These are phyloP conservation scores for Podaxis sp. DNA, from an alignment of 768 basidiomycete species.

Conservation along the genomic window DNA sequence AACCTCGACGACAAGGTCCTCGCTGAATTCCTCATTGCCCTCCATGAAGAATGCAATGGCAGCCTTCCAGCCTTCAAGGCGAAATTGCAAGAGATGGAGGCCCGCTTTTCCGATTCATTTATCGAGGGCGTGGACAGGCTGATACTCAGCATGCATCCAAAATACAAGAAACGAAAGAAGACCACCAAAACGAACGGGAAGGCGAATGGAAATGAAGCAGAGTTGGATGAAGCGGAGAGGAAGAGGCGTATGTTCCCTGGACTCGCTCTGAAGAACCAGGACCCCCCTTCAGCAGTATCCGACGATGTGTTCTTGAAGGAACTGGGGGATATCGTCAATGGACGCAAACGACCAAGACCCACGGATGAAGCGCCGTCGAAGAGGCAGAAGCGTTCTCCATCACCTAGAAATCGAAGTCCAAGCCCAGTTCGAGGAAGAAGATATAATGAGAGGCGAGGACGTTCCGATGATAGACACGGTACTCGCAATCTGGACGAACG, in stretches of 20 bases:
- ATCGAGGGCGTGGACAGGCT: slow-evolving; percentile 92
- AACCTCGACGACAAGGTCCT: slow-evolving; percentile 86
- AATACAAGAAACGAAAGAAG: slow-evolving; percentile 73
- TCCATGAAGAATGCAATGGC: slow-evolving; percentile 78
- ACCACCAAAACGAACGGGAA: slow-evolving; percentile 31
- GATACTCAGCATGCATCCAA: slow-evolving; percentile 92
- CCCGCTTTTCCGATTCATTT: slow-evolving; percentile 86
- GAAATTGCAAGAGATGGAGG: slow-evolving; percentile 71
- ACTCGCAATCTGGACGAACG: slow-evolving; percentile 62
- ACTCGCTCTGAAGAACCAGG: slow-evolving; percentile 75
- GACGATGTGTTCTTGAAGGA: slow-evolving; percentile 87
- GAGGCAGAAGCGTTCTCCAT: slow-evolving; percentile 54
- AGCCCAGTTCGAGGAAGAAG: slow-evolving; percentile 60
- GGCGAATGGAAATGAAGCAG: slow-evolving; percentile 26
- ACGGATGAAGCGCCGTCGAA: slow-evolving; percentile 46
- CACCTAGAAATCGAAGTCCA: slow-evolving; percentile 45
- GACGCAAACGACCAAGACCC: slow-evolving; percentile 42
- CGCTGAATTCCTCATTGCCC: slow-evolving; percentile 90
- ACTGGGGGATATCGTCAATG: slow-evolving; percentile 85
- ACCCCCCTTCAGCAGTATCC: slow-evolving; percentile 50
- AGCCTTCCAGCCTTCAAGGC: slow-evolving; percentile 76
- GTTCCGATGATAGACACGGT: slow-evolving; percentile 28
- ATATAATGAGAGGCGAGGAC: slow-evolving; percentile 37
- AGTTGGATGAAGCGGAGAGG: slow-evolving; percentile 62
- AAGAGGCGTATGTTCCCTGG: slow-evolving; percentile 88